phyloP scores from a whole-genome alignment of 345 rosid species.

The Boechera divaricarpa region DNA sequence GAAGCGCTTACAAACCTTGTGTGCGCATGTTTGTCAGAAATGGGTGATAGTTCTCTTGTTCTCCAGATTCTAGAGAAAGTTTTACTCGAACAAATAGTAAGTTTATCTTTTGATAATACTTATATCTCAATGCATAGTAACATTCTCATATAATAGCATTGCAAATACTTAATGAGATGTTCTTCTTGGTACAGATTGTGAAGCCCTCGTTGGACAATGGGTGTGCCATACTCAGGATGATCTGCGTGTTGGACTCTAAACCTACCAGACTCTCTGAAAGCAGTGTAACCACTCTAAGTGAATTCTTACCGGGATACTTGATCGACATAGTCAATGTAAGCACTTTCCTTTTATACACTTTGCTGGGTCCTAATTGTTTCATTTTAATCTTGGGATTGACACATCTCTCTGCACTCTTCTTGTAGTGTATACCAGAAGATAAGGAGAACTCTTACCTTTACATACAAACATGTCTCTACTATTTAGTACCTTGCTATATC shows the following conservation, averaged over 20 bases:
- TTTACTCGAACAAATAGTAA: constrained; percentile 65
- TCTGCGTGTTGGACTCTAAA: constrained; percentile 60
- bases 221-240: constrained; percentile 74
- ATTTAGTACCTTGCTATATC: constrained; percentile 62
- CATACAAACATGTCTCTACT: constrained; percentile 47
- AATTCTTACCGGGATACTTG: constrained; percentile 62
- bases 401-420: constrained; percentile 24
- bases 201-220: constrained; percentile 64
- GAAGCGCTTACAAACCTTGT: constrained; percentile 53
- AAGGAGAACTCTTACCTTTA: constrained; percentile 42
- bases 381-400: not conserved
- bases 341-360: not conserved
- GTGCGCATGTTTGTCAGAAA: constrained; percentile 60
- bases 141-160: constrained; percentile 4
- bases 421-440: constrained; percentile 65
- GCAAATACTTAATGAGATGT: not conserved
- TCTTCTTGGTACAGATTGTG: constrained; percentile 50
- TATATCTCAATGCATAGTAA: constrained; percentile 1
- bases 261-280: constrained; percentile 76
- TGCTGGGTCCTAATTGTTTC: not conserved
- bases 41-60: constrained; percentile 73
- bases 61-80: constrained; percentile 61
- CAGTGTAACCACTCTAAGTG: constrained; percentile 55
- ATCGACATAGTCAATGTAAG: constrained; percentile 67
- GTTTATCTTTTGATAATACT: constrained; percentile 36